A percentile compares a stretch with the other conserved stretches of the same genome.
phyloP scores from a whole-genome alignment of 2,329 filamentous ascomycete genomes.

The Venturia nashicola region DNA sequence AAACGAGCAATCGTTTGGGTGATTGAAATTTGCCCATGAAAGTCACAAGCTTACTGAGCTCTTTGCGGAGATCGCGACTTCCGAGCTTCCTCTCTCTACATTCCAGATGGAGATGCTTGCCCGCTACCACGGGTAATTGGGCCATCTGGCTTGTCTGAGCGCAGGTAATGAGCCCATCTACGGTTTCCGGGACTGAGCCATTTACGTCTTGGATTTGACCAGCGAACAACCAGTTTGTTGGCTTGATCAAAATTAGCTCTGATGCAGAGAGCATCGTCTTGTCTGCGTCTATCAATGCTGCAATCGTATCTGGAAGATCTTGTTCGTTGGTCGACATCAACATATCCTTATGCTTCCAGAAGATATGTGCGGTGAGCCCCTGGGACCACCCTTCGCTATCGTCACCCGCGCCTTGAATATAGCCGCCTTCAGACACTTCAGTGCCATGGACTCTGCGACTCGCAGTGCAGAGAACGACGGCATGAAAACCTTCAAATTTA shows the following conservation, averaged over 20 bases:
- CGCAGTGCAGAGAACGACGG: slow-evolving; percentile 75
- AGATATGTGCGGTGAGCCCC: slow-evolving; percentile 64
- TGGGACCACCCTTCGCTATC: slow-evolving; percentile 88
- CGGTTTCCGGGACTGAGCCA: slow-evolving; percentile 24
- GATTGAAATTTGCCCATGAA: slow-evolving; percentile 34
- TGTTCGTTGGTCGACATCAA: slow-evolving; percentile 55
- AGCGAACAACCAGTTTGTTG: slow-evolving; percentile 28
- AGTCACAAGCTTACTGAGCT: slow-evolving; percentile 49
- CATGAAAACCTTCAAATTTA: slow-evolving; percentile 47
- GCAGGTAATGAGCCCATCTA: slow-evolving; percentile 32
- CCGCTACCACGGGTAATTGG: slow-evolving; percentile 23
- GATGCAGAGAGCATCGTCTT: slow-evolving; percentile 11
- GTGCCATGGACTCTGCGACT: slow-evolving; percentile 58
- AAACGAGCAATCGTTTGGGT: slow-evolving; percentile 36
- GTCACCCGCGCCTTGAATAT: slow-evolving; percentile 90
- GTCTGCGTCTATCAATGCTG: slow-evolving; percentile 23
- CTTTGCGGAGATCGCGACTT: slow-evolving; percentile 66
- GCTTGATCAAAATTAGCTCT: slow-evolving; percentile 22
- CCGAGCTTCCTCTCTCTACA: slow-evolving; percentile 65
- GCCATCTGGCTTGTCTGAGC: slow-evolving; percentile 21
- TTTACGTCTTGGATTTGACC: slow-evolving; percentile 26
- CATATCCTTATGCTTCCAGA: slow-evolving; percentile 57
- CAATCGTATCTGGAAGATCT: slow-evolving; percentile 44
- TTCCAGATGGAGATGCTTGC: slow-evolving; percentile 43
- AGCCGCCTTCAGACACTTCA: slow-evolving; percentile 59